phyloP scores from a whole-genome alignment of 2,329 filamentous ascomycete genomes.

The Pseudomassariella vexata region DNA sequence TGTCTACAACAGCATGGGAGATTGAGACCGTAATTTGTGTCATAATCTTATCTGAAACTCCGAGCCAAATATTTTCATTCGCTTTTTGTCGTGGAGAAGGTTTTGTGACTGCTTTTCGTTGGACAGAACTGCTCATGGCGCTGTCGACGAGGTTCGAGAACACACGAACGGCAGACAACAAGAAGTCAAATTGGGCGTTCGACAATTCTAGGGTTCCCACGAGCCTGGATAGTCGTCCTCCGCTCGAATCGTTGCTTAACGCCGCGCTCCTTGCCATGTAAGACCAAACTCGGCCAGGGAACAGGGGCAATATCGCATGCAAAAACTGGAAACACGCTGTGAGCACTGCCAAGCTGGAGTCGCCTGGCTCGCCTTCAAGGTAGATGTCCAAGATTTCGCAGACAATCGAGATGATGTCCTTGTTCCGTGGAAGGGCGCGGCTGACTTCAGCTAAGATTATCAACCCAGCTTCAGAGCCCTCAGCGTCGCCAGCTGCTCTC shows the following conservation, averaged over 20 bases:
- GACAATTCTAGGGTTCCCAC: constrained; percentile 79
- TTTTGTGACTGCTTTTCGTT: constrained; percentile 54
- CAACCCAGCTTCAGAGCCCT: constrained; percentile 27
- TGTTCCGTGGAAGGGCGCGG: constrained; percentile 49
- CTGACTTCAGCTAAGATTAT: constrained; percentile 53
- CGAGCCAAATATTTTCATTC: constrained; percentile 54
- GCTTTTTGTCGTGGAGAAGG: constrained; percentile 37
- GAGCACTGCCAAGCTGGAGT: constrained; percentile 60
- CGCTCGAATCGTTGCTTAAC: constrained; percentile 69
- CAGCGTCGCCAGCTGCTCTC: constrained; percentile 12
- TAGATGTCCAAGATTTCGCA: constrained; percentile 77
- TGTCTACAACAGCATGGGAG: constrained; percentile 69
- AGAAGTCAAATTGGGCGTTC: constrained; percentile 68
- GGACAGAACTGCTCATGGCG: constrained; percentile 62
- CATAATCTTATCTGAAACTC: constrained; percentile 73
- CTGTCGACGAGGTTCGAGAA: constrained; percentile 74
- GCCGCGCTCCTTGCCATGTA: constrained; percentile 78
- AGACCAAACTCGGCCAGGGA: constrained; percentile 84
- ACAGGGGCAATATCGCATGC: constrained; percentile 63
- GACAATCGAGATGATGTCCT: constrained; percentile 75
- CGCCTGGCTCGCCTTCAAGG: constrained; percentile 57
- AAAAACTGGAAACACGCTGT: constrained; percentile 75
- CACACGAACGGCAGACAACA: constrained; percentile 66
- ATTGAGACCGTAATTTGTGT: constrained; percentile 66
- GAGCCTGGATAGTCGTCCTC: constrained; percentile 70